Evolutionary conservation across 345 rosid genomes (phyloP).

Genomic region (Dipteronia sinensis): DNA sequence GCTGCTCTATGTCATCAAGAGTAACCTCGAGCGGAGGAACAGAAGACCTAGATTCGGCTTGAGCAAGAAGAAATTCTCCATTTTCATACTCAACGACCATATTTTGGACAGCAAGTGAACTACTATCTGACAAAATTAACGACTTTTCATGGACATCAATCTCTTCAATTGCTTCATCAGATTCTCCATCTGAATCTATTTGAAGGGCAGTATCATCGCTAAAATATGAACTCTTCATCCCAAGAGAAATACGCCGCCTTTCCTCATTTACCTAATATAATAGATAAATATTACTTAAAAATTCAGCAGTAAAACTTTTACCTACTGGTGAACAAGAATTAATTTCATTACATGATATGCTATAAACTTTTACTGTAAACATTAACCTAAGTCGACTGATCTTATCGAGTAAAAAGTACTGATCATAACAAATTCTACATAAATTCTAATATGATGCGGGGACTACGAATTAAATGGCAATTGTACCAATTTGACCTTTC

Average conservation of each 20-base stretch:
- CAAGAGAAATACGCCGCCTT: conserved; percentile 77
- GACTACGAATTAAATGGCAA: not conserved
- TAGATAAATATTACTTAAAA: conserved; percentile 16
- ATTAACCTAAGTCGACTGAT: not conserved
- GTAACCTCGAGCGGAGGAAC: conserved; percentile 83
- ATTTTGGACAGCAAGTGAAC: conserved; percentile 30
- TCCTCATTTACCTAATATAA: conserved; percentile 69
- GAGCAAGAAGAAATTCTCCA: conserved; percentile 50
- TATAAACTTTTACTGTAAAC: not conserved
- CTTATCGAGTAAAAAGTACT: not conserved
- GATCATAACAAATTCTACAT: not conserved
- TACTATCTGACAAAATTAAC: conserved; percentile 21
- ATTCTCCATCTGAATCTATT: conserved; percentile 36
- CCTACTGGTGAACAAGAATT: not conserved
- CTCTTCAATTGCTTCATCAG: conserved; percentile 46
- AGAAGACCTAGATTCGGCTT: conserved; percentile 71
- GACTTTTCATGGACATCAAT: conserved; percentile 33
- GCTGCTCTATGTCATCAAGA: conserved; percentile 67
- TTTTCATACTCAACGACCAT: conserved; percentile 41
- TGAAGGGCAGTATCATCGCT: conserved; percentile 33
- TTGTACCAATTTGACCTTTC: not conserved
- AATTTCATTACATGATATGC: not conserved
- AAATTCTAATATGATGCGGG: not conserved
- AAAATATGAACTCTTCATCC: conserved; percentile 72
- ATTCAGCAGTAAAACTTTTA: conserved; percentile 1